Evolutionary conservation across 2,329 filamentous ascomycete species (phyloP).

Genomic region (Ophiostoma perfectum): DNA sequence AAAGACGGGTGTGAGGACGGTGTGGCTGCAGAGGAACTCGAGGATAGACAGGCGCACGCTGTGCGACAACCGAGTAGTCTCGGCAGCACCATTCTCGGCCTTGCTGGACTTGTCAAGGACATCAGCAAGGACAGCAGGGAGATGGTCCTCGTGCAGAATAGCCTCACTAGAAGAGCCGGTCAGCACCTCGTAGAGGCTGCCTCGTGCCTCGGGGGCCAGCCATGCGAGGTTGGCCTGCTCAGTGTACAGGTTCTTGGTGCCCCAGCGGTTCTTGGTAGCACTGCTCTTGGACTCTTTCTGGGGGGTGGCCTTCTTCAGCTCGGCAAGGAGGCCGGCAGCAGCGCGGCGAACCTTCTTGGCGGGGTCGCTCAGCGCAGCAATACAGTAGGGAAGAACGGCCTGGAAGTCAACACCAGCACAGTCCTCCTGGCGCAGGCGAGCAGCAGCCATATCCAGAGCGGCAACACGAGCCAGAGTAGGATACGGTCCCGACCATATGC

Average conservation of each 20-base stretch:
- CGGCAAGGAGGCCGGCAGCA: constrained; percentile 61
- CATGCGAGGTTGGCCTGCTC: constrained; percentile 48
- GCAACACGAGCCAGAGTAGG: constrained; percentile 63
- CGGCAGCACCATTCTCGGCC: constrained; percentile 24
- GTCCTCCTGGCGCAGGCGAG: constrained; percentile 48
- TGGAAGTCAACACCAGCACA: constrained; percentile 62
- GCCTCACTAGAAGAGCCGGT: constrained; percentile 70
- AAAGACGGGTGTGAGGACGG: constrained; percentile 61
- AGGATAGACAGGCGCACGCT: constrained; percentile 60
- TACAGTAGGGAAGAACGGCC: constrained; percentile 71
- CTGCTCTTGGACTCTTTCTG: constrained; percentile 27
- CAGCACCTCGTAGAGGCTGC: constrained; percentile 54
- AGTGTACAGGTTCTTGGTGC: constrained; percentile 60
- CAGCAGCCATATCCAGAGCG: constrained; percentile 61
- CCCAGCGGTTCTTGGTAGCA: constrained; percentile 44
- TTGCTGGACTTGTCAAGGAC: constrained; percentile 48
- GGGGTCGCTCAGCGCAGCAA: constrained; percentile 68
- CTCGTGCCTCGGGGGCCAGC: constrained; percentile 53
- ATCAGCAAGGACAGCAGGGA: constrained; percentile 58
- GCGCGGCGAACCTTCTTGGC: constrained; percentile 71
- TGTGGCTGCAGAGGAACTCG: constrained; percentile 68
- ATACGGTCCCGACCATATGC: constrained; percentile 67
- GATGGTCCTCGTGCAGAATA: constrained; percentile 68
- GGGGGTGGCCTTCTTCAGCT: constrained; percentile 47
- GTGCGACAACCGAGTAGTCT: constrained; percentile 48